These are phyloP conservation scores for Anacardium occidentale DNA, from an alignment of 345 rosid species.

Conservation along the genomic window DNA sequence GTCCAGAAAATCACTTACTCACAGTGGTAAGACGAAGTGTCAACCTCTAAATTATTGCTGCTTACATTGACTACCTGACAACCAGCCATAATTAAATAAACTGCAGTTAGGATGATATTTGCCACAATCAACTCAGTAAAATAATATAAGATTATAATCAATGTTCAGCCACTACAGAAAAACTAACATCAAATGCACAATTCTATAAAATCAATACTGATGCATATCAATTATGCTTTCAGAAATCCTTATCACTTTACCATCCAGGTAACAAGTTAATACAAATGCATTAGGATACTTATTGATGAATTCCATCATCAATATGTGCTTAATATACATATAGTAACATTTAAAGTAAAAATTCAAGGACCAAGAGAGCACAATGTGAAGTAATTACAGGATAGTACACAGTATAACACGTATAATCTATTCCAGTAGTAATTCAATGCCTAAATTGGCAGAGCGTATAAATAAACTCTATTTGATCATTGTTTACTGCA, in stretches of 20 bases:
- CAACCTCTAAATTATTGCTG: slow-evolving; percentile 55
- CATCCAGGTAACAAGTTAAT: background rate
- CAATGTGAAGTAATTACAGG: background rate
- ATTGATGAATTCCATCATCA: no score
- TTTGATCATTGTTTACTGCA: background rate
- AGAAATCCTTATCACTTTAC: background rate
- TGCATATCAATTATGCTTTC: background rate
- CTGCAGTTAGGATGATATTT: background rate
- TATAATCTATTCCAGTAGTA: background rate
- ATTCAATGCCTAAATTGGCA: background rate
- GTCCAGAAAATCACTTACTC: slow-evolving; percentile 41
- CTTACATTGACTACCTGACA: slow-evolving; percentile 59
- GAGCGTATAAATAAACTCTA: background rate
- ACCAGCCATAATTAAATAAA: slow-evolving; percentile 14
- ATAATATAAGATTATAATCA: background rate
- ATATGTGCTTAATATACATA: background rate
- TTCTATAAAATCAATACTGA: background rate
- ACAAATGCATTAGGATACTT: background rate
- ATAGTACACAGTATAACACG: background rate
- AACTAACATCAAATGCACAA: background rate
- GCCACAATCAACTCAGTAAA: background rate
- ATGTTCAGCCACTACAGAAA: background rate
- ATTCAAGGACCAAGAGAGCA: background rate
- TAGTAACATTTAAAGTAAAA: background rate
- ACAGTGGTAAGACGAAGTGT: slow-evolving; percentile 84